A percentile compares a stretch with the other conserved stretches of the same genome.
phyloP scores from a whole-genome alignment of 495 filamentous ascomycete species.

The Xanthoparmelia taractica region DNA sequence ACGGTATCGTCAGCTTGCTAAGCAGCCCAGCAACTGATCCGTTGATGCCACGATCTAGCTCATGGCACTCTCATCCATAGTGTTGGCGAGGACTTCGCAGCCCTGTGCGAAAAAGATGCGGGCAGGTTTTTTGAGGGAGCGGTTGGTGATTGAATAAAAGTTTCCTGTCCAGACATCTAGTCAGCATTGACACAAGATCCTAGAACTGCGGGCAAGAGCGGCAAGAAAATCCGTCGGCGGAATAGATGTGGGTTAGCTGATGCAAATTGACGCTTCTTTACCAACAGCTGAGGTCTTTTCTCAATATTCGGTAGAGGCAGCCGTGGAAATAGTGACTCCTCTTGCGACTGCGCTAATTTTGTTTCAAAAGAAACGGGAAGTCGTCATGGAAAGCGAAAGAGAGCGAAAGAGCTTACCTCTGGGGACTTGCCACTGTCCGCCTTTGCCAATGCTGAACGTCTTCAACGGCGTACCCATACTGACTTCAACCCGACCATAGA shows the following conservation, averaged over 20 bases:
- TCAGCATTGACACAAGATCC: conserved; percentile 7
- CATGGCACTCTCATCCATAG: conserved; percentile 14
- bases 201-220: background rate
- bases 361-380: conserved; percentile 4
- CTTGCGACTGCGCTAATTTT: background rate
- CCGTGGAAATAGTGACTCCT: background rate
- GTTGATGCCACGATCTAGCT: background rate
- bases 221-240: background rate
- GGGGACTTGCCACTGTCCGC: conserved; percentile 87
- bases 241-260: background rate
- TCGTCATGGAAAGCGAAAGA: conserved; percentile 12
- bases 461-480: conserved; percentile 64
- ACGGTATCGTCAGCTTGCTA: background rate
- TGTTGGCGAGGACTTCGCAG: conserved; percentile 31
- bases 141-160: conserved; percentile 74
- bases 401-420: conserved; percentile 57
- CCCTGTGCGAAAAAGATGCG: conserved; percentile 83
- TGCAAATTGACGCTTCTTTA: background rate
- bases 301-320: background rate
- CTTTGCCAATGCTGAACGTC: conserved; percentile 73
- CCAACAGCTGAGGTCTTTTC: background rate
- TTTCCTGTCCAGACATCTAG: conserved; percentile 51
- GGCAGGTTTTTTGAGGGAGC: conserved; percentile 49
- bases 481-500: conserved; percentile 64
- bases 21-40: background rate